Evolutionary conservation across 2,329 filamentous ascomycete species (phyloP), one percentile per base, ranked within the genome.

Genomic region (Phaeosphaeria sp.): DNA sequence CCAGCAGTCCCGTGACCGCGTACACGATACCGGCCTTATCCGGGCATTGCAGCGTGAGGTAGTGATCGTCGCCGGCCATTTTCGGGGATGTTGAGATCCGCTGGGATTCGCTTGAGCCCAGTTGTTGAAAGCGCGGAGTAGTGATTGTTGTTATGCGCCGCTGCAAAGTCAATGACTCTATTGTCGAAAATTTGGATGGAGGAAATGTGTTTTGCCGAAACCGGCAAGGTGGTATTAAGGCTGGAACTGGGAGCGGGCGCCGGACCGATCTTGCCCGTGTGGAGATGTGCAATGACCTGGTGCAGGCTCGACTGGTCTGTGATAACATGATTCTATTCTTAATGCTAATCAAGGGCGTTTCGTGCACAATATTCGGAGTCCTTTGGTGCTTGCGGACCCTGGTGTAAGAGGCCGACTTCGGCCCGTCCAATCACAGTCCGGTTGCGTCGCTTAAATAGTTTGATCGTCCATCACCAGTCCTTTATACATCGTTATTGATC

Each of bases 1-100:
- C 90, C 62, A 95, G 86, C 67, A 94, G 84, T 61, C 88, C 90
- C 7, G 91, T 94, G 65, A 95, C 91, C 55, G 91, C 89, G 77
- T 94, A 90, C 61, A 95, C 90, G 74, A 95, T 94, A 75, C 91
- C 91, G 24, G 91, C 86, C 80, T 91, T 90, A 81, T 95, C 91
- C 52, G 91, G 91, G 80, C 91, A 94, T 53, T 91, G 92, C 61
- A 95, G 84, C 25, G 91, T 94, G 67, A 95, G 86, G 67, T 68
- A 75, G 60, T 76, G 74, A 55, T 76, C 74, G 53, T 74, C 65
- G 59, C 64, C 67, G 17, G 64, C 56, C 60, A 70, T 73, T 61
- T 65, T 66, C 13, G 59, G 56, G 59, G 70, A 65, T 68, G 60
- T 70, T 68, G 67, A 72, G 54, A 59, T 61, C 53, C 57, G 60